These are phyloP conservation scores for Hymenoscyphus salicellus DNA, from an alignment of 2,329 filamentous ascomycete species.

Conservation along the genomic window DNA sequence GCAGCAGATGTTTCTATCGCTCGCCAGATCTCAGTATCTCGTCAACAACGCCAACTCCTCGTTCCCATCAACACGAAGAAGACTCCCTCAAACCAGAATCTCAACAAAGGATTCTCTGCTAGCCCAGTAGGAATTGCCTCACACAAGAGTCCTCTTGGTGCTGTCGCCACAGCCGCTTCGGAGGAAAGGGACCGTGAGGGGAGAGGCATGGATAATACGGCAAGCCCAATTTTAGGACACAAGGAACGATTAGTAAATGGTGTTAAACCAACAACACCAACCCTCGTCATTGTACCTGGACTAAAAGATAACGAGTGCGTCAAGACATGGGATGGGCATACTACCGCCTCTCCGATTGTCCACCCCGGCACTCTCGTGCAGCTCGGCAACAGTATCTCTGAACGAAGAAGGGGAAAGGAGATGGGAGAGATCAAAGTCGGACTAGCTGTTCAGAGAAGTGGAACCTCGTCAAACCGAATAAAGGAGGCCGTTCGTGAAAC, in stretches of 20 bases:
- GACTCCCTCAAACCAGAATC: background rate
- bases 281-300: conserved; percentile 27
- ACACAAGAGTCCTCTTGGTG: conserved; percentile 21
- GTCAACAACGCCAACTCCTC: conserved; percentile 58
- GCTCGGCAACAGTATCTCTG: conserved; percentile 34
- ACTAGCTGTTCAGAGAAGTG: conserved; percentile 28
- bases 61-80: conserved; percentile 45
- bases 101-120: conserved; percentile 15
- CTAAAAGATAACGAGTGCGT: conserved; percentile 15
- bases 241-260: conserved; percentile 15
- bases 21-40: conserved; percentile 63
- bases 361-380: conserved; percentile 7
- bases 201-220: background rate
- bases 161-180: conserved; percentile 19
- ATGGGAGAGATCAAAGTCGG: conserved; percentile 26
- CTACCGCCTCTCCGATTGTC: background rate
- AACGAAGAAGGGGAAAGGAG: conserved; percentile 26
- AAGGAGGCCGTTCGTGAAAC: conserved; percentile 31
- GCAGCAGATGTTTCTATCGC: conserved; percentile 66
- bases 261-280: conserved; percentile 29
- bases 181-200: conserved; percentile 16
- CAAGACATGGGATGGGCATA: conserved; percentile 19
- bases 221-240: background rate
- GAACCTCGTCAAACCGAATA: background rate
- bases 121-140: conserved; percentile 7